A percentile compares a stretch with the other conserved stretches of the same genome.
These are phyloP conservation scores for Fistulina hepatica DNA, from an alignment of 1,284 basidiomycete species.

Conservation along the genomic window DNA sequence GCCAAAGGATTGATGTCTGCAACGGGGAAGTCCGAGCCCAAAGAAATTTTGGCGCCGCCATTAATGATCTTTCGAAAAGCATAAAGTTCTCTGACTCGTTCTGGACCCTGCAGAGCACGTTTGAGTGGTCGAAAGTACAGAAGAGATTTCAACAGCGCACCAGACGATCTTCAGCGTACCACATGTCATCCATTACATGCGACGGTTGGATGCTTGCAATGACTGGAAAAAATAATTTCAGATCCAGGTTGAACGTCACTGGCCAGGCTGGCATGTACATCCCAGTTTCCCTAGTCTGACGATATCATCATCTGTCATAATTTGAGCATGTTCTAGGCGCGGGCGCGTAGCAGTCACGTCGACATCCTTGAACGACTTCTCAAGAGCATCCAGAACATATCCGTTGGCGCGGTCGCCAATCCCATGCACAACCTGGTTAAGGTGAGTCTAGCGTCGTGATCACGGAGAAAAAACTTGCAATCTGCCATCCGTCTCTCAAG, in stretches of 20 bases:
- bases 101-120: slow-evolving; percentile 49
- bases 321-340: slow-evolving; percentile 85
- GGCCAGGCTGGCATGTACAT: slow-evolving; percentile 42
- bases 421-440: slow-evolving; percentile 70
- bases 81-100: slow-evolving; percentile 77
- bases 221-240: no score
- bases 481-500: slow-evolving; percentile 70
- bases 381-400: slow-evolving; percentile 74
- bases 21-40: slow-evolving; percentile 91
- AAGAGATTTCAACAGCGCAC: slow-evolving; percentile 29
- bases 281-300: slow-evolving; percentile 65
- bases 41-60: slow-evolving; percentile 48
- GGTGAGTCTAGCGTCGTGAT: slow-evolving; percentile 1
- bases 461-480: slow-evolving; percentile 38
- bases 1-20: slow-evolving; percentile 70
- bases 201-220: slow-evolving; percentile 82
- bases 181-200: slow-evolving; percentile 84
- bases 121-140: not conserved
- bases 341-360: slow-evolving; percentile 60
- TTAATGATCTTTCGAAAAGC: slow-evolving; percentile 70
- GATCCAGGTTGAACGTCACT: no score
- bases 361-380: slow-evolving; percentile 46
- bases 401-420: slow-evolving; percentile 88
- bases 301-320: slow-evolving; percentile 66
- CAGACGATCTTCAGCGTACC: slow-evolving; percentile 74